phyloP scores from a whole-genome alignment of 768 basidiomycete species.

The Pulveroboletus sp. region DNA sequence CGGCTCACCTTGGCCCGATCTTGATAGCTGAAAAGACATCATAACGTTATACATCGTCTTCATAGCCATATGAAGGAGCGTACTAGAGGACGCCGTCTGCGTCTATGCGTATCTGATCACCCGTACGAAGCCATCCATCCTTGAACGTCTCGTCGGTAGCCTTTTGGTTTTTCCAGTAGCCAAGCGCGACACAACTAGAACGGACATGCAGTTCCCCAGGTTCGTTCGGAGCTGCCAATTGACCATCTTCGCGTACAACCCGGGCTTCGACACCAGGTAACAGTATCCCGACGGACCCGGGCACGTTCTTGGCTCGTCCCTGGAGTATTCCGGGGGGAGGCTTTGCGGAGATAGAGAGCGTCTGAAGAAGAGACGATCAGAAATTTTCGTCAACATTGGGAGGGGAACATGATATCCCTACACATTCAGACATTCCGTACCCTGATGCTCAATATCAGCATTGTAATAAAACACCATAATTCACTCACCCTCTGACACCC shows the following conservation, averaged over 20 bases:
- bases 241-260: conserved; percentile 55
- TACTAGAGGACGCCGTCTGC: conserved; percentile 63
- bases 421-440: conserved; percentile 69
- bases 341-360: conserved; percentile 45
- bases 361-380: conserved; percentile 35
- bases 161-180: conserved; percentile 69
- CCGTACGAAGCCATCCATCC: conserved; percentile 71
- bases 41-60: neutral
- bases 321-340: conserved; percentile 43
- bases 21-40: conserved; percentile 46
- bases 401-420: conserved; percentile 30
- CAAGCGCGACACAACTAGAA: conserved; percentile 52
- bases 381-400: neutral
- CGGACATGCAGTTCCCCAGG: conserved; percentile 62
- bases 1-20: conserved; percentile 65
- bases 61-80: conserved; percentile 17
- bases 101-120: conserved; percentile 64
- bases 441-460: conserved; percentile 35
- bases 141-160: conserved; percentile 62
- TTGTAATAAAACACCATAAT: neutral
- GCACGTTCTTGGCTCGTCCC: conserved; percentile 36
- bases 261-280: conserved; percentile 61
- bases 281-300: conserved; percentile 53
- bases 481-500: conserved; percentile 44
- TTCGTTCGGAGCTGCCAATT: conserved; percentile 50